Percentiles rank a stretch among this genome's conserved stretches.
phyloP scores from a whole-genome alignment of 139 green algal species.

The Picochlorum costavermella region DNA sequence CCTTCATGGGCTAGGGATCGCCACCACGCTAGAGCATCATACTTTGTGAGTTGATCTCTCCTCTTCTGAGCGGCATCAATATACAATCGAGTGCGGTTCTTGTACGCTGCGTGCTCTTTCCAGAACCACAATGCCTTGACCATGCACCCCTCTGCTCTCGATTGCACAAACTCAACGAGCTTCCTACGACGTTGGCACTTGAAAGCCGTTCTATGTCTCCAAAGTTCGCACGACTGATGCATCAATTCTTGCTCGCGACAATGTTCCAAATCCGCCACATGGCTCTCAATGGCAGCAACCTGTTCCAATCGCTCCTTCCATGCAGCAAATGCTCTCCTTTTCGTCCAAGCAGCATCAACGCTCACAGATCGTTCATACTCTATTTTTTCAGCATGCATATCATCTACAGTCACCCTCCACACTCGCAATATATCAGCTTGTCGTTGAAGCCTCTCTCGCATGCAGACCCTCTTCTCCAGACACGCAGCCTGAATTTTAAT shows the following conservation, averaged over 20 bases:
- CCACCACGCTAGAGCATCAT: background rate
- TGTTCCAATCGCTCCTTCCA: no score
- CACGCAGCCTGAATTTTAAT: background rate
- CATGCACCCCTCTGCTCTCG: background rate
- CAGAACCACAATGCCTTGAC: constrained; percentile 1
- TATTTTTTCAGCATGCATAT: background rate
- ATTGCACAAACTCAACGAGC: background rate
- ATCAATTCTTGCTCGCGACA: background rate
- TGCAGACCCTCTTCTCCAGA: background rate
- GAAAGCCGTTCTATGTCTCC: background rate
- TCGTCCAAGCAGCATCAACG: background rate
- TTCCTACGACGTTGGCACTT: background rate
- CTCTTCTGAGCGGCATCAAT: background rate
- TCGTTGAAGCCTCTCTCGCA: background rate
- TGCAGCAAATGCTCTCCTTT: no score
- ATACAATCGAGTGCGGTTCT: background rate
- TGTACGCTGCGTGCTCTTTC: background rate
- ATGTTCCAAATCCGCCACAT: no score
- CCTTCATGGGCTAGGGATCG: background rate
- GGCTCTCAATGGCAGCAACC: no score
- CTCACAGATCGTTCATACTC: background rate
- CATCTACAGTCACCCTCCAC: background rate
- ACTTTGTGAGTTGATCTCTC: background rate
- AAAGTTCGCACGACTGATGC: background rate
- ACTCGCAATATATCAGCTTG: background rate